Conservation (phyloP, 768 basidiomycete species). For the Mycena amicta region DNA sequence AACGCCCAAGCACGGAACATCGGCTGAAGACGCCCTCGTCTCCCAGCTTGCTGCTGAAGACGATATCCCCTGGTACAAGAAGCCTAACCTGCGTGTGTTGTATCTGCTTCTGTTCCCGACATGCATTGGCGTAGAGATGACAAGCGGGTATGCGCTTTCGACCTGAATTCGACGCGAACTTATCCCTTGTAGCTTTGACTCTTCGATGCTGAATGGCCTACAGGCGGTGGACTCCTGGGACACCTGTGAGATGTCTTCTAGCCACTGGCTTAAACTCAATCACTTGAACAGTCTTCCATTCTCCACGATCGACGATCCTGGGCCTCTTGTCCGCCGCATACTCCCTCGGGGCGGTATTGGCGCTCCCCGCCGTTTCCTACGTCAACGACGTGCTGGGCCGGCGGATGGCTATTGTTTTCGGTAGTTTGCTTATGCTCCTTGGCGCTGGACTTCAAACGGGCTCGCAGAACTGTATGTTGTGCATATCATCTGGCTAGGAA, state of each 20-base stretch:
- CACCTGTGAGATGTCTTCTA: conserved; percentile 39
- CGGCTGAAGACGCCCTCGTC: conserved; percentile 35
- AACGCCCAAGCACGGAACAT: background rate
- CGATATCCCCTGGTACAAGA: conserved; percentile 60
- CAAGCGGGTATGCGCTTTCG: conserved; percentile 47
- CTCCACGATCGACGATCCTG: conserved; percentile 54
- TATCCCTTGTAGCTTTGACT: conserved; percentile 47
- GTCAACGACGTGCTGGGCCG: conserved; percentile 57
- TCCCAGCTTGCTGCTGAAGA: conserved; percentile 50
- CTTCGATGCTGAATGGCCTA: conserved; percentile 64
- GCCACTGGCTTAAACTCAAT: background rate
- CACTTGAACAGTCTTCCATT: conserved; percentile 46
- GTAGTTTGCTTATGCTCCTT: conserved; percentile 51
- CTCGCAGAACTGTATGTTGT: conserved; percentile 48
- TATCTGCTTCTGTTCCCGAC: conserved; percentile 63
- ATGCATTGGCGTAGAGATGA: conserved; percentile 65
- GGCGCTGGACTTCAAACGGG: conserved; percentile 50
- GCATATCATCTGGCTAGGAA: background rate
- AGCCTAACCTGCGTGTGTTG: conserved; percentile 56
- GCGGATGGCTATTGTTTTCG: conserved; percentile 51
- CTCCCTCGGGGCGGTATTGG: conserved; percentile 58
- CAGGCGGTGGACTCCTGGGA: conserved; percentile 63
- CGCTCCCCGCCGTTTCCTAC: conserved; percentile 54
- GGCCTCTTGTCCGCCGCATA: conserved; percentile 64
- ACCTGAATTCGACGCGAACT: background rate